Base-by-base conservation (phyloP, 805 yeast species). In the Candida manassasensis region DNA sequence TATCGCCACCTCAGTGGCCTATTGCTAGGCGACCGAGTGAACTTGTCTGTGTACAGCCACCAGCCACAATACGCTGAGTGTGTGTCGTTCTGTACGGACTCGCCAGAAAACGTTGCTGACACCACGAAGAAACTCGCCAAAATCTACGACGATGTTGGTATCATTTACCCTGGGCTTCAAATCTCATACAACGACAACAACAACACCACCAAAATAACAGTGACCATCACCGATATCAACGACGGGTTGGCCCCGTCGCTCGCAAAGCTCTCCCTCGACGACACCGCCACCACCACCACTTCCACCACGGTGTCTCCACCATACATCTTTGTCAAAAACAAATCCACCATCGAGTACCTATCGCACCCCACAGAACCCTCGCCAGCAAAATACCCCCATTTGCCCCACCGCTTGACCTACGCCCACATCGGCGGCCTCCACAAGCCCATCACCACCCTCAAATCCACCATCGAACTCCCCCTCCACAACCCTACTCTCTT, bases 391-490 rank as follows among this genome's bases (percentile, higher is more conserved):
- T 72, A 70, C 41, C 74, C 73, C 27, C 45, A 57, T 12, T 50
- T 71, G n/a, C 75, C 77, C 1, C 64, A 58, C 25, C 49, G 67
- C 24, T 40, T 64, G 8, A 47, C 61, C 21, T 86, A 79, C 41
- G 52, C 66, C 3, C 63, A 69, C 14, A 77, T 93, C 4, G 98
- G 97, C 12, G 99, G 97, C 0, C 67, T 93, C 15, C 45, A 63
- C 0, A 67, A 70, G 30, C 87, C 86, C 45, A 77, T 89, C 13
- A 64, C 68, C 4, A 50, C 70, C 3, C 60, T 93, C 15, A 69
- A 78, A 35, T 69, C 82, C 5, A 77, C 89, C 0, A 77, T 89
- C 6, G 84, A 84, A 36, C 66, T 90, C 2, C 97, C 99, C 0
- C 67, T 93, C 17, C 77, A 80, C 40, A 77, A 77, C 38, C 95